A percentile compares a stretch with the other conserved stretches of the same genome.
Conservation (phyloP, 305 asterid genomes). For the Ajuga reptans region DNA sequence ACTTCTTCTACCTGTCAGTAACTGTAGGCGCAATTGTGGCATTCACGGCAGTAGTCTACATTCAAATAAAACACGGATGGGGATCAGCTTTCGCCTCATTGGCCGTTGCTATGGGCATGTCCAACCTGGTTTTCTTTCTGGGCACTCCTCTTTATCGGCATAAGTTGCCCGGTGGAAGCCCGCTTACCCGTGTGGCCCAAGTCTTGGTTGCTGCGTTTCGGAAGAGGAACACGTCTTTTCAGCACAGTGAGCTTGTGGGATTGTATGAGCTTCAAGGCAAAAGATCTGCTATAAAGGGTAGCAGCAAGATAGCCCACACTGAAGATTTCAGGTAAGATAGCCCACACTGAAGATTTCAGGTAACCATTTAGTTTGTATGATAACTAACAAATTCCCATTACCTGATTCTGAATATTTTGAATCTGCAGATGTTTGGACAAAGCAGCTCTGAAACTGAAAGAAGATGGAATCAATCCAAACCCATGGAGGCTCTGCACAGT, state of each 20-base stretch:
- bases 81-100: slow-evolving; percentile 84
- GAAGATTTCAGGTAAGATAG: slow-evolving; percentile 90
- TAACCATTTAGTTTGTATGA: slow-evolving; percentile 12
- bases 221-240: slow-evolving; percentile 59
- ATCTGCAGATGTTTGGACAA: slow-evolving; percentile 70
- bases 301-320: slow-evolving; percentile 77
- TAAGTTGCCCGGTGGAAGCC: slow-evolving; percentile 88
- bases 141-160: slow-evolving; percentile 94
- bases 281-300: slow-evolving; percentile 79
- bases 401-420: slow-evolving; percentile 2
- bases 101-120: slow-evolving; percentile 89
- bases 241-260: slow-evolving; percentile 73
- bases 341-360: slow-evolving; percentile 89
- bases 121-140: slow-evolving; percentile 75
- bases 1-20: slow-evolving; percentile 89
- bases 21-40: slow-evolving; percentile 93
- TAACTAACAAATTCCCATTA: not conserved
- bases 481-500: slow-evolving; percentile 94
- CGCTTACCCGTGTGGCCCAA: slow-evolving; percentile 90
- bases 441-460: slow-evolving; percentile 86
- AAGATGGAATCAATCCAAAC: slow-evolving; percentile 50
- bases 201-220: slow-evolving; percentile 79
- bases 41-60: slow-evolving; percentile 81
- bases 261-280: slow-evolving; percentile 81
- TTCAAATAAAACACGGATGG: slow-evolving; percentile 88